Conservation (phyloP, 2,329 filamentous ascomycete genomes). For the Claviceps cyperi region DNA sequence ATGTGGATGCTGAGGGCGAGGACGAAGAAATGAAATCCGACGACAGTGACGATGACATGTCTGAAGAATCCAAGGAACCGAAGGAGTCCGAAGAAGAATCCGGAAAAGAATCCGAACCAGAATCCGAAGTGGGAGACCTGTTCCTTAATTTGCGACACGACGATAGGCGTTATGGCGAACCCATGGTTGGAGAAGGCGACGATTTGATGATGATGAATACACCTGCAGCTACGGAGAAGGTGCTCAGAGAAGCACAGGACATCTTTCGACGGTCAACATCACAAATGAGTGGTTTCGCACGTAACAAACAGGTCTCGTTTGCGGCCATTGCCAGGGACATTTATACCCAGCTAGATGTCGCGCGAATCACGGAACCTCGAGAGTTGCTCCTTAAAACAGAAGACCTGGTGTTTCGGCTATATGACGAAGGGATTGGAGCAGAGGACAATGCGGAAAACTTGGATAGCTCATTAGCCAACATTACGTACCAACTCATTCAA, state of each 20-base stretch:
- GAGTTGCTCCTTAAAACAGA: slow-evolving; percentile 65
- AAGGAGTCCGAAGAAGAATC: slow-evolving; percentile 10
- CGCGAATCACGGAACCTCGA: slow-evolving; percentile 52
- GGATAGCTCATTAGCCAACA: slow-evolving; percentile 39
- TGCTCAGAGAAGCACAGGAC: slow-evolving; percentile 40
- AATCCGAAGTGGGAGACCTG: slow-evolving; percentile 29
- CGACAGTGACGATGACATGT: slow-evolving; percentile 23
- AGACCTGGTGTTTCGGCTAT: slow-evolving; percentile 49
- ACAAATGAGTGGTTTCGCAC: slow-evolving; percentile 25
- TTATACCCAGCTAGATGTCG: slow-evolving; percentile 39
- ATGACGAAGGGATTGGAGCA: slow-evolving; percentile 44
- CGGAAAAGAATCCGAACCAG: slow-evolving; percentile 18
- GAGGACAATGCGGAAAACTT: slow-evolving; percentile 42
- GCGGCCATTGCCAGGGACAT: slow-evolving; percentile 58
- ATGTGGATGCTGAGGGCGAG: slow-evolving; percentile 22
- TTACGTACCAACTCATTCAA: slow-evolving; percentile 34
- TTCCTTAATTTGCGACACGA: slow-evolving; percentile 35
- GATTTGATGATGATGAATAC: slow-evolving; percentile 42
- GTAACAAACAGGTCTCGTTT: slow-evolving; percentile 48
- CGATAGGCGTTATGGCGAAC: slow-evolving; percentile 23
- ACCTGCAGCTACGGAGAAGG: slow-evolving; percentile 37
- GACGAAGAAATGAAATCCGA: slow-evolving; percentile 24
- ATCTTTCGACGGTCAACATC: slow-evolving; percentile 39
- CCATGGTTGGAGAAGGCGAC: slow-evolving; percentile 29
- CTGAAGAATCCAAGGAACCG: slow-evolving; percentile 16